phyloP scores from a whole-genome alignment of 768 basidiomycete species.

The Psilocybe tampanensis region DNA sequence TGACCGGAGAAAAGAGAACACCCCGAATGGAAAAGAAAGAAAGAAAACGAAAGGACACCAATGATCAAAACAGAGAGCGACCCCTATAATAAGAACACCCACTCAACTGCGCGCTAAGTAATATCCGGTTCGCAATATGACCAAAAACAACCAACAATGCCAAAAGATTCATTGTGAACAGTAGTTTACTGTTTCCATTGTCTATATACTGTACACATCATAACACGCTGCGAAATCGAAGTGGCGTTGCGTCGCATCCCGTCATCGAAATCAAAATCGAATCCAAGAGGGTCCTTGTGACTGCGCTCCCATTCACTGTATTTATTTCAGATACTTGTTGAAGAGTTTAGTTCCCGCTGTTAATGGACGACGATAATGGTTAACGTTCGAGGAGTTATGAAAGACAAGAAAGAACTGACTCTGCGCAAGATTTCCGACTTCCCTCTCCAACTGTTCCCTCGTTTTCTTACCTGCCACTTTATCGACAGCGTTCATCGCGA shows the following conservation, averaged over 20 bases:
- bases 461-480: conserved; percentile 56
- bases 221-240: background rate
- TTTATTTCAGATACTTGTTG: conserved; percentile 46
- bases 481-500: conserved; percentile 55
- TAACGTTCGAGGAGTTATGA: conserved; percentile 2
- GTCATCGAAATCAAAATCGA: background rate
- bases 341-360: conserved; percentile 48
- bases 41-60: no score
- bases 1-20: no score
- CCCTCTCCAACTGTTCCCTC: conserved; percentile 49
- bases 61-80: no score
- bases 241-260: background rate
- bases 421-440: conserved; percentile 47
- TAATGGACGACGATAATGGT: background rate
- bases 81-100: no score
- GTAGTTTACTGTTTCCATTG: background rate
- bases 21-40: no score
- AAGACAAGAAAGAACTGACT: conserved; percentile 41
- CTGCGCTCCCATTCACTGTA: background rate
- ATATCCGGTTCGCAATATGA: background rate
- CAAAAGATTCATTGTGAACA: background rate
- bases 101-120: background rate
- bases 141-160: background rate
- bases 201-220: no score
- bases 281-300: background rate